Conservation (phyloP, 139 green algal genomes). For the Dunaliella primolecta region DNA sequence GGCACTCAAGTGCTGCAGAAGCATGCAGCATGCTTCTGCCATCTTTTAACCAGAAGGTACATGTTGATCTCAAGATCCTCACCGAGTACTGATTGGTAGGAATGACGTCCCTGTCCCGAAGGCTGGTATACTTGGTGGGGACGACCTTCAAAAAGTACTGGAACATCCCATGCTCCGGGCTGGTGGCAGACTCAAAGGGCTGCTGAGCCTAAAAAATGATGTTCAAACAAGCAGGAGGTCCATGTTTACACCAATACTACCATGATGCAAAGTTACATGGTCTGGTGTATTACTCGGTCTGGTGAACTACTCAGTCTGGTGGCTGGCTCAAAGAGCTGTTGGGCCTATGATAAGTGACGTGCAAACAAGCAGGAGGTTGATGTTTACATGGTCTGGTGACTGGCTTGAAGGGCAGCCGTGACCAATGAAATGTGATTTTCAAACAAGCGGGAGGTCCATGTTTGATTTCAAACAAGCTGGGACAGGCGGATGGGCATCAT, state of each 20-base stretch:
- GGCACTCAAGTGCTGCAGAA: no score
- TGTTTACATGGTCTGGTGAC: no score
- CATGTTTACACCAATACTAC: background rate
- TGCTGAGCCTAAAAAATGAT: constrained; percentile 16
- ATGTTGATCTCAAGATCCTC: background rate
- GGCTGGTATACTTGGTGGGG: constrained; percentile 81
- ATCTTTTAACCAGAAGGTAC: background rate
- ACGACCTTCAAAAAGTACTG: constrained; percentile 99
- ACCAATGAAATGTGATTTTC: no score
- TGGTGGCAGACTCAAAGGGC: constrained; percentile 11
- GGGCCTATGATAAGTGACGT: background rate
- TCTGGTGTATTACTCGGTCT: no score
- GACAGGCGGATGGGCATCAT: no score
- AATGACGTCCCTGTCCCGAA: constrained; percentile 62
- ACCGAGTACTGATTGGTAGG: constrained; percentile 94
- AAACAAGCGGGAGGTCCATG: no score
- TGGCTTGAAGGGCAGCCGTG: no score
- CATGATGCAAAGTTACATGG: background rate
- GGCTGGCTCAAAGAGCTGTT: background rate
- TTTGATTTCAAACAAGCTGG: no score
- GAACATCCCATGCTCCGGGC: constrained; percentile 65
- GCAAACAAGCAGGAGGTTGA: no score
- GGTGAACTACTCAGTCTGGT: no score
- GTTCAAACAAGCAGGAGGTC: background rate
- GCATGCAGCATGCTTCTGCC: background rate